Base-by-base conservation (phyloP, 805 yeast genomes). In the Candida ficus region DNA sequence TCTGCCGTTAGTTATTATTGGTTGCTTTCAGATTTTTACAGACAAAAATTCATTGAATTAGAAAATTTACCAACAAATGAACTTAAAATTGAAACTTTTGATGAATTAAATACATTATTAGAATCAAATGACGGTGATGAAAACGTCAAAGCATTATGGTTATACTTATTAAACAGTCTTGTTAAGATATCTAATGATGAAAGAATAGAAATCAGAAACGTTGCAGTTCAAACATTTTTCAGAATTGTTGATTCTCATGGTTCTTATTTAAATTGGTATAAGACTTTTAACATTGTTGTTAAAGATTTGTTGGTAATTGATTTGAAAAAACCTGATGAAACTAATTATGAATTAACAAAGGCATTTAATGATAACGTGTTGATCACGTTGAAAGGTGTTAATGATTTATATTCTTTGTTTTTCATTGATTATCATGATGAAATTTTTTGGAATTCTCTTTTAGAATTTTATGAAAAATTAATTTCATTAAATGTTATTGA, bases 1-100 rank as follows among this genome's bases (percentile, higher is more conserved):
- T 86, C 95, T 36, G 81, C 96, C 0, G 84, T 89, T 8, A 86
- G 96, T 50, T 84, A 89, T 49, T 90, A 89, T 54, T 91, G 98
- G 98, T 60, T 84, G 13, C 77, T 93, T 4, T 85, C 96, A 50
- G 98, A 93, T 53, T 78, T 80, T 43, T 61, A 81, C 31, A 70
- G 78, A 37, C 47, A 45, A 32, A 35, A 35, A 14, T 29, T 21
- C 5, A 16, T 45, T 12, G 33, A 39, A 1, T 30, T 42, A 2
- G 26, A 7, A 2, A 34, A 30, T 4, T 20, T 37, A 13, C 37
- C 21, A 8, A 38, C 21, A 8, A 38, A 25, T 28, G 46, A 52
- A 28, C 46, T 39, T 11, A 38, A 25, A 10, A 48, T 60, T 13
- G 36, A 46, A 5, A 46, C 50, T 0, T 50, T 40, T 9, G 49